Base-by-base conservation (phyloP, 2,329 filamentous ascomycete species). In the Fusarium sublunatum region DNA sequence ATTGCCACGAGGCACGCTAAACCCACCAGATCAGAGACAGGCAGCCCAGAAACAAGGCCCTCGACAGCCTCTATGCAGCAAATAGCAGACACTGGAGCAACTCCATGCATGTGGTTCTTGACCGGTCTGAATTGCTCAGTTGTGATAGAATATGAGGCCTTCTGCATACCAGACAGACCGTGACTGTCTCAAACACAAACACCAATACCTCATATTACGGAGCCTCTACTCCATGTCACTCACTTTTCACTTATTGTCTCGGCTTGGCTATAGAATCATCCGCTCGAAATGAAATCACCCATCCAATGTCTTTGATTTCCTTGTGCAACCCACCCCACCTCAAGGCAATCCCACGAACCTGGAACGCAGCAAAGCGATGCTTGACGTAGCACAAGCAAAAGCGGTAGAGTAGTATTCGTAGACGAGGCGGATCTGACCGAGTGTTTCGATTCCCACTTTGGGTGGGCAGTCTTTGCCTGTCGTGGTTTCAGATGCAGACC, bases 281-380 rank as follows among this genome's bases (percentile, higher is more conserved):
- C 19, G 2, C 19, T 19, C 19, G 19, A 7, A 35, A 3, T 28
- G 26, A 35, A 19, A 19, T 19, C 19, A 19, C 15, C n/a, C 26
- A 28, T 28, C 6, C 31, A 34, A 38, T 38, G 36, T 38, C 36
- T 44, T 48, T 60, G 36, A 49, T 61, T 11, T 47, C 38, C 11
- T 48, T 39, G 42, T 60, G 9, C 25, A 19, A 40, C 56, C 24
- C 48, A 60, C 48, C 42, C 61, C 47, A 24, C 29, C 26, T 28
- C 26, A 28, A 19, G 6, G 12, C 46, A 53, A 65, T 64, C 57
- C 61, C 61, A 65, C 61, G 57, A 47, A 65, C 61, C 61, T 65
- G 61, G 61, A 65, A 62, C 61, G 49, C 57, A 64, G 28, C 19
- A 62, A 61, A 61, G 51, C 40, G 43, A 61, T 57, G 42, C 24